phyloP scores from a whole-genome alignment of 495 filamentous ascomycete genomes.

The Pseudomonodictys pantanalensis region DNA sequence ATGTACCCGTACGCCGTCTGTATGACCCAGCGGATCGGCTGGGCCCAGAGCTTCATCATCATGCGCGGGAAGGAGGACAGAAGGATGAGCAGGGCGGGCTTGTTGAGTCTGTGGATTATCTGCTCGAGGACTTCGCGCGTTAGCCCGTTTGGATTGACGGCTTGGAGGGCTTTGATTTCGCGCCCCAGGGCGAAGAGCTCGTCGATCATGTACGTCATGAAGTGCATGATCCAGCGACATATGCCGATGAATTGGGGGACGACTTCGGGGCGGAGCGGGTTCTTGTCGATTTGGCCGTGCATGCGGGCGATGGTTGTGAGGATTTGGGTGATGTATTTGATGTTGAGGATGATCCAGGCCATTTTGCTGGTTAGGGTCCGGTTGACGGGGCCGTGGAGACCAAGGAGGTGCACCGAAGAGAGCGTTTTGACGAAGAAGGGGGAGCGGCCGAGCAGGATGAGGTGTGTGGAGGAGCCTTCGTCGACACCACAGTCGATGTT shows the following conservation, averaged over 20 bases:
- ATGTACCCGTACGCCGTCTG: constrained; percentile 19
- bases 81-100: constrained; percentile 62
- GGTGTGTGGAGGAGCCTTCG: constrained; percentile 59
- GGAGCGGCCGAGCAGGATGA: constrained; percentile 60
- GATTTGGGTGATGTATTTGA: constrained; percentile 66
- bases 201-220: constrained; percentile 67
- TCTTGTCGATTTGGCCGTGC: constrained; percentile 27
- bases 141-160: constrained; percentile 45
- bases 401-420: constrained; percentile 66
- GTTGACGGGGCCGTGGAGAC: constrained; percentile 55
- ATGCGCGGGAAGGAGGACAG: constrained; percentile 71
- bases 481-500: constrained; percentile 64
- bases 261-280: constrained; percentile 41
- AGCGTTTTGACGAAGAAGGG: constrained; percentile 64
- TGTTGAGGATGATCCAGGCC: constrained; percentile 68
- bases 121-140: constrained; percentile 42
- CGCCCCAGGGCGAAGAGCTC: constrained; percentile 61
- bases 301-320: constrained; percentile 58
- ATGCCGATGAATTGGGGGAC: constrained; percentile 56
- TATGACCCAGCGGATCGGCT: constrained; percentile 42
- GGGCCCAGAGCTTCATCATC: constrained; percentile 67
- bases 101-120: constrained; percentile 47
- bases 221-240: constrained; percentile 63
- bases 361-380: constrained; percentile 65
- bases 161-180: constrained; percentile 48